Conservation (phyloP, 2,329 filamentous ascomycete genomes). For the Colletotrichum graminicola region DNA sequence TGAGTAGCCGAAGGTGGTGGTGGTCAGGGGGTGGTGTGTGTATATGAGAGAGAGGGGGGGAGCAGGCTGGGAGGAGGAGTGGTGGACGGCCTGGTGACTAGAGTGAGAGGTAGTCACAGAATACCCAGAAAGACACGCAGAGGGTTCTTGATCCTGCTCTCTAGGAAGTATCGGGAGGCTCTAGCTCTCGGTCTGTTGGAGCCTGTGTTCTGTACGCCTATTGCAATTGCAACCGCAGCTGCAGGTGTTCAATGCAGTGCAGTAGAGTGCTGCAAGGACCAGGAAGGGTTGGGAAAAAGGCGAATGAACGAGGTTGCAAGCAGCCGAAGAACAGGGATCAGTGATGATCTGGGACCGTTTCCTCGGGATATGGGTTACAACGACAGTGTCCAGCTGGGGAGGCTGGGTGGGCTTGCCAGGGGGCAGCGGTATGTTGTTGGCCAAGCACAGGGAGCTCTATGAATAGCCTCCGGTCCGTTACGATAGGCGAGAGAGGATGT, state of each 20-base stretch:
- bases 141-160: constrained; percentile 4
- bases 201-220: constrained; percentile 21
- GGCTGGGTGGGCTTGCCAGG: constrained; percentile 20
- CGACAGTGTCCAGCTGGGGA: constrained; percentile 22
- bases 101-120: not conserved
- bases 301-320: constrained; percentile 36
- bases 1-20: not conserved
- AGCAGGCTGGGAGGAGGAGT: not conserved
- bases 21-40: constrained; percentile 25
- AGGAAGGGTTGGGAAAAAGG: constrained; percentile 5
- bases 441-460: constrained; percentile 29
- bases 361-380: constrained; percentile 26
- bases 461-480: constrained; percentile 31
- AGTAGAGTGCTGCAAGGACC: constrained; percentile 28
- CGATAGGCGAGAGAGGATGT: not conserved
- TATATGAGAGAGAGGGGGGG: constrained; percentile 6
- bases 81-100: constrained; percentile 1
- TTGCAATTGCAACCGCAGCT: constrained; percentile 16
- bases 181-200: not conserved
- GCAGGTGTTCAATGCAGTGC: constrained; percentile 24
- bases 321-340: constrained; percentile 38
- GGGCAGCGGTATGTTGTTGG: constrained; percentile 16
- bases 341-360: constrained; percentile 31
- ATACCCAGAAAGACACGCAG: not conserved
- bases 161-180: constrained; percentile 13